These are phyloP conservation scores for Pythium coloratum DNA, from an alignment of 352 stramenopile genomes.

Conservation along the genomic window DNA sequence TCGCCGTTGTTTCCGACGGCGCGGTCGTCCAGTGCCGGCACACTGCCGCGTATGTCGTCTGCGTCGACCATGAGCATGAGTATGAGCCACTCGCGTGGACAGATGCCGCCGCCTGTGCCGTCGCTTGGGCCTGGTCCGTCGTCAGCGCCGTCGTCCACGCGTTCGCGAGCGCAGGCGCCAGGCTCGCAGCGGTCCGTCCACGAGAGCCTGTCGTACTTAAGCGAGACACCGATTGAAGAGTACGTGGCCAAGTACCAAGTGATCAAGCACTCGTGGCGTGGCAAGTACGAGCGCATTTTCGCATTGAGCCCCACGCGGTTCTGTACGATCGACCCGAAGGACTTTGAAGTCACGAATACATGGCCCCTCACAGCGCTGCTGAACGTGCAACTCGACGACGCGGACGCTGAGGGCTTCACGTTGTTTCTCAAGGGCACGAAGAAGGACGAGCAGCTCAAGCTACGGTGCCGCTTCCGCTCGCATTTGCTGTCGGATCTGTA, in stretches of 20 bases:
- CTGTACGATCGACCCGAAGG: conserved; percentile 82
- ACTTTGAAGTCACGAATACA: conserved; percentile 89
- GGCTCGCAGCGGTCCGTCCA: conserved; percentile 19
- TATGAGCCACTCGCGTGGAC: background rate
- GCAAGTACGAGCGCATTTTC: conserved; percentile 88
- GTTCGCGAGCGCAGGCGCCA: conserved; percentile 1
- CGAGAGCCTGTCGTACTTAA: conserved; percentile 39
- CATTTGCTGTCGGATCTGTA: conserved; percentile 81
- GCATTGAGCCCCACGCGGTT: conserved; percentile 78
- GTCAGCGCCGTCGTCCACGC: conserved; percentile 19
- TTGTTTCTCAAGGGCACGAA: conserved; percentile 68
- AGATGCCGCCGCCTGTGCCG: background rate
- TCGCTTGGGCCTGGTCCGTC: conserved; percentile 8
- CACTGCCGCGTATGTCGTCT: conserved; percentile 14
- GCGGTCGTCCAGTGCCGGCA: background rate
- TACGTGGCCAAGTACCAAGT: conserved; percentile 86
- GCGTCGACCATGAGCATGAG: conserved; percentile 13
- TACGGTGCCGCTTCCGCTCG: conserved; percentile 76
- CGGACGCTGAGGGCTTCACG: conserved; percentile 62
- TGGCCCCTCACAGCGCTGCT: conserved; percentile 68
- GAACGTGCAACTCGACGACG: conserved; percentile 56
- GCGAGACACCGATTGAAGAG: conserved; percentile 67
- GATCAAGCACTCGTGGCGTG: conserved; percentile 80
- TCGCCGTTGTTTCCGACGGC: conserved; percentile 18
- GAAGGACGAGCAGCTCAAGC: conserved; percentile 83